These are phyloP conservation scores for Tulasnella sp. DNA, from an alignment of 768 basidiomycete genomes.

Conservation along the genomic window DNA sequence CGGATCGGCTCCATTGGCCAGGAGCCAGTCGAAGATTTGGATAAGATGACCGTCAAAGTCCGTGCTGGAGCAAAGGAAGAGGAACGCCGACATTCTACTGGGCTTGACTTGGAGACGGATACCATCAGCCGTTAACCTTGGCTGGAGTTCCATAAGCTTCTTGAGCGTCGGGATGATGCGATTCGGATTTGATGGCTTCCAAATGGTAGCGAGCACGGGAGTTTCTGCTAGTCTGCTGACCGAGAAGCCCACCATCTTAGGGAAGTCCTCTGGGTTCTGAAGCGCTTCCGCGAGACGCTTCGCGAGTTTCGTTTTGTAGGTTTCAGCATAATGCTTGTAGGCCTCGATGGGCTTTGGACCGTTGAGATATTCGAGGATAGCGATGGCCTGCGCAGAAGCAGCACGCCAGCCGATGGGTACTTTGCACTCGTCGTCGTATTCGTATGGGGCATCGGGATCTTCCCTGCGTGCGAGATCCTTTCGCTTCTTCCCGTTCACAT, in stretches of 20 bases:
- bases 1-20: conserved; percentile 48
- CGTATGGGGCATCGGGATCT: conserved; percentile 46
- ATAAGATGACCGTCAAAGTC: conserved; percentile 35
- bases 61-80: conserved; percentile 44
- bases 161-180: conserved; percentile 39
- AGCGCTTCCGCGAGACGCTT: conserved; percentile 43
- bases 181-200: not conserved
- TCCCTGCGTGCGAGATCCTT: conserved; percentile 51
- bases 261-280: conserved; percentile 44
- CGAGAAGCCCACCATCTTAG: conserved; percentile 53
- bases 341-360: conserved; percentile 49
- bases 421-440: conserved; percentile 16
- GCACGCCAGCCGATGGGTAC: conserved; percentile 49
- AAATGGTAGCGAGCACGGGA: conserved; percentile 46
- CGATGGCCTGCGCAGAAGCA: conserved; percentile 32
- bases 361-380: conserved; percentile 48
- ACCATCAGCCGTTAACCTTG: conserved; percentile 44
- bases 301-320: conserved; percentile 46
- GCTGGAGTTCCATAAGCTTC: conserved; percentile 45
- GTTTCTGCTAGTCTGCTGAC: conserved; percentile 51
- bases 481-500: conserved; percentile 60
- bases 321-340: conserved; percentile 49
- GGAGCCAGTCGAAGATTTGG: conserved; percentile 50
- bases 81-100: conserved; percentile 36
- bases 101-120: conserved; percentile 49